Evolutionary conservation across 371 early-diverging fungal species (phyloP).

Genomic region (Chytridiales sp.): DNA sequence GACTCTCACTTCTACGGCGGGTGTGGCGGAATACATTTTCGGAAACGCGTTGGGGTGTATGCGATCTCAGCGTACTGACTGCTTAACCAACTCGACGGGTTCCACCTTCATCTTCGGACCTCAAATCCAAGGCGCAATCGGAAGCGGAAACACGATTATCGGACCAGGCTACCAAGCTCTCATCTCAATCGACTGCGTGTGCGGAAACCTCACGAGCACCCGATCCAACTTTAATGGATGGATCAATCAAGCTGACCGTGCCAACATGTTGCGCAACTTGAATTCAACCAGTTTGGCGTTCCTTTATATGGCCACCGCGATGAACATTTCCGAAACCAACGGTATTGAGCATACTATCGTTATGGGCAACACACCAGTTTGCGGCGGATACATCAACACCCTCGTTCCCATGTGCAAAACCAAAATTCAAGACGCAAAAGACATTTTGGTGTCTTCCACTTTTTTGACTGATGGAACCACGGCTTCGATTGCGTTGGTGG

Average conservation of each 20-base stretch:
- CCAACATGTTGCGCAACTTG: background rate
- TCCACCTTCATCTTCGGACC: conserved; percentile 25
- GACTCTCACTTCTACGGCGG: conserved; percentile 20
- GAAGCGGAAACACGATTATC: conserved; percentile 29
- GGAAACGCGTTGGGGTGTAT: conserved; percentile 32
- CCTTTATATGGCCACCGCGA: background rate
- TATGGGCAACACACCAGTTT: conserved; percentile 4
- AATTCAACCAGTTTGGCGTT: background rate
- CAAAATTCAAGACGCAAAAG: conserved; percentile 1
- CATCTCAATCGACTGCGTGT: conserved; percentile 26
- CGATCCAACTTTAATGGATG: too few relatives aligned
- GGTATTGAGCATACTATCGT: background rate
- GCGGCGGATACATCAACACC: conserved; percentile 17
- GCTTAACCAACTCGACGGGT: conserved; percentile 8
- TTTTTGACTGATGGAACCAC: conserved; percentile 38
- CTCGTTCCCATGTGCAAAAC: conserved; percentile 28
- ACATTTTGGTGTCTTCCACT: conserved; percentile 4
- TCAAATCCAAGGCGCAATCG: conserved; percentile 30
- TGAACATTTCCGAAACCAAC: background rate
- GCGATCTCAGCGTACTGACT: conserved; percentile 20
- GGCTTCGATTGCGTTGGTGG: conserved; percentile 28
- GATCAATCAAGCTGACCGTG: too few relatives aligned
- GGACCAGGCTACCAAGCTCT: conserved; percentile 25
- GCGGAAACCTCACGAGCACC: conserved; percentile 9
- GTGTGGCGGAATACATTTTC: conserved; percentile 33